Evolutionary conservation across 78 protist genomes (phyloP), one percentile per base, ranked within the genome.

Genomic region (Ministeria vibrans): DNA sequence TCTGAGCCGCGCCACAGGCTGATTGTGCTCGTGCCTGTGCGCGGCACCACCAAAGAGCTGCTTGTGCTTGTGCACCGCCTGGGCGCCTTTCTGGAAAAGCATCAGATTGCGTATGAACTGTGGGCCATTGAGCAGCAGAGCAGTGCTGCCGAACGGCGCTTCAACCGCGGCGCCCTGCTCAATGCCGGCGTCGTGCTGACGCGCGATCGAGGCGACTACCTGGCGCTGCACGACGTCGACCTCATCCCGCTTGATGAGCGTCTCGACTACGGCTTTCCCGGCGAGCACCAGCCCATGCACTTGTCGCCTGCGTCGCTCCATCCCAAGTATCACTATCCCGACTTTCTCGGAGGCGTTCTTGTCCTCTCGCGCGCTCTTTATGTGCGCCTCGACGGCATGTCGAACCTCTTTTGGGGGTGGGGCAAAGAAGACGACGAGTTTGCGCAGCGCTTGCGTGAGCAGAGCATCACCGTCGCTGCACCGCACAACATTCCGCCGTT

Each of bases 391-490:
- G 27, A 61, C 68, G 68, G 68, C 68, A 28, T 61, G 68, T 61
- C 68, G 27, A 61, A 61, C 68, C 15, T 27, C 68, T 61, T 61
- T 61, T 61, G 68, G 68, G 68, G 68, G 13, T 61, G 68, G 68
- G 68, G 68, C 36, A 7, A 20, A 11, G 68, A 61, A 27, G 68
- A 61, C 20, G 68, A 61, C 68, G 68, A 61, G 68, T n/a, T 61
- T 7, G 15, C 27, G 36, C 9, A 15, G 20, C 68, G 68, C 9
- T n/a, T 61, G 36, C 68, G 20, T 5, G 68, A 61, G 36, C 36
- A 18, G 13, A n/a, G 27, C 34, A 13, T 61, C 9, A n/a, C 6
- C 9, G 27, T 61, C 27, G 68, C 55, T 49, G 55, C 55, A 15
- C 55, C 55, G 55, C n/a, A 49, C n/a, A n/a, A n/a, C n/a, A n/a